phyloP scores from a whole-genome alignment of 257 asterid species.

The Solanum boliviense region DNA sequence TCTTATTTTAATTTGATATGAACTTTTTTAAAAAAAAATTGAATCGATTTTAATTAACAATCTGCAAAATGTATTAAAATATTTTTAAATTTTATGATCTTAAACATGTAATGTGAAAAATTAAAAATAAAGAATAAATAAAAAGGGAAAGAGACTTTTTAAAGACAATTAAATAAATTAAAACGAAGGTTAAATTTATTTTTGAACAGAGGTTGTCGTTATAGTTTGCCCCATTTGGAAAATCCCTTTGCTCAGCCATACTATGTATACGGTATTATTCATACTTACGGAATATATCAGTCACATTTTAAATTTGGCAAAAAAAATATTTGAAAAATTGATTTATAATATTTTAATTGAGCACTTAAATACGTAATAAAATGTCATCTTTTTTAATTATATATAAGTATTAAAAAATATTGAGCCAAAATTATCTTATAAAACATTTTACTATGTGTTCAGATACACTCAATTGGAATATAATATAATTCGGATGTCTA shows the following conservation, averaged over 20 bases:
- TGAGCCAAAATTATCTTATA: neutral
- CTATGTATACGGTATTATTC: neutral
- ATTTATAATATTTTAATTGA: neutral
- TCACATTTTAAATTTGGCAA: neutral
- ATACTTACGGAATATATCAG: neutral
- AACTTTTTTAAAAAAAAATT: too few relatives aligned
- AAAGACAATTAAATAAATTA: too few relatives aligned
- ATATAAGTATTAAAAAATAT: too few relatives aligned
- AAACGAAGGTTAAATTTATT: too few relatives aligned
- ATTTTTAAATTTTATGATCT: too few relatives aligned
- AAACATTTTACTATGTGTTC: neutral
- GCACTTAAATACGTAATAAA: neutral
- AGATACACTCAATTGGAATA: neutral
- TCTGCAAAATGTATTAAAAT: too few relatives aligned
- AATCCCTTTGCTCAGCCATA: too few relatives aligned
- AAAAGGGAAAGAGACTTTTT: too few relatives aligned
- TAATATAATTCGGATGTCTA: neutral
- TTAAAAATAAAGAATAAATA: too few relatives aligned
- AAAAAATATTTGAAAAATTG: neutral
- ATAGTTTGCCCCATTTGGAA: neutral
- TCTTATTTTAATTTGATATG: too few relatives aligned
- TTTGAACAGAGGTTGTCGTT: neutral
- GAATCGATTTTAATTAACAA: neutral
- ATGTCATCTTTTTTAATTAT: neutral
- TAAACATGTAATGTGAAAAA: too few relatives aligned